Conservation (phyloP, 164 flowering plant genomes). For the Nelumbo lutea region DNA sequence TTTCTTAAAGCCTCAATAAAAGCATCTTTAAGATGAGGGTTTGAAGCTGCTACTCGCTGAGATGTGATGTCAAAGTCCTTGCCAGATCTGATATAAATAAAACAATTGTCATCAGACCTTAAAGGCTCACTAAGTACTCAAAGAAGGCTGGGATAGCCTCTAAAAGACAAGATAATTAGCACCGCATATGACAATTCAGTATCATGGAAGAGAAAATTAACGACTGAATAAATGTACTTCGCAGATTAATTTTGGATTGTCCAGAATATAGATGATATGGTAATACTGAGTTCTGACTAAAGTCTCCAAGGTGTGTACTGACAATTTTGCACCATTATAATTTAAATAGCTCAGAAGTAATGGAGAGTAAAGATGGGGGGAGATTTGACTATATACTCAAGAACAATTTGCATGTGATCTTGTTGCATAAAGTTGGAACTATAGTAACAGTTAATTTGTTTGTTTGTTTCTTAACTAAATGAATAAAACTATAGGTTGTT, state of each 20-base stretch:
- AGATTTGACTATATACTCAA: too few relatives aligned
- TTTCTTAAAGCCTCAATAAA: conserved; percentile 52
- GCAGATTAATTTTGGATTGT: background rate
- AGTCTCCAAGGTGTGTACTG: background rate
- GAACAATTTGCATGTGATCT: too few relatives aligned
- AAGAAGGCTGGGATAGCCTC: background rate
- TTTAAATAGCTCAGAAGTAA: too few relatives aligned
- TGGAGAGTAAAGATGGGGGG: too few relatives aligned
- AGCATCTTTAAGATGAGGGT: conserved; percentile 57
- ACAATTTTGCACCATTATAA: too few relatives aligned
- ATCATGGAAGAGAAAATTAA: too few relatives aligned
- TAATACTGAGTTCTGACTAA: too few relatives aligned
- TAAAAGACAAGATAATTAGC: background rate
- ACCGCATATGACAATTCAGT: background rate
- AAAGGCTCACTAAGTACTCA: background rate
- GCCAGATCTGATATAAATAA: conserved; percentile 55
- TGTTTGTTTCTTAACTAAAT: too few relatives aligned
- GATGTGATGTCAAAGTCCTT: conserved; percentile 71
- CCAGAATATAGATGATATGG: too few relatives aligned
- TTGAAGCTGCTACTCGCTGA: conserved; percentile 81
- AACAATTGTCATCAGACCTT: background rate
- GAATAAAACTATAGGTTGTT: too few relatives aligned
- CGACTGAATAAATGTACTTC: background rate
- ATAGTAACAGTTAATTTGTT: too few relatives aligned
- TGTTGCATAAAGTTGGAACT: too few relatives aligned